Base-by-base conservation (phyloP, 192 early-diverging fungal genomes). In the Coemansia guatemalensis region DNA sequence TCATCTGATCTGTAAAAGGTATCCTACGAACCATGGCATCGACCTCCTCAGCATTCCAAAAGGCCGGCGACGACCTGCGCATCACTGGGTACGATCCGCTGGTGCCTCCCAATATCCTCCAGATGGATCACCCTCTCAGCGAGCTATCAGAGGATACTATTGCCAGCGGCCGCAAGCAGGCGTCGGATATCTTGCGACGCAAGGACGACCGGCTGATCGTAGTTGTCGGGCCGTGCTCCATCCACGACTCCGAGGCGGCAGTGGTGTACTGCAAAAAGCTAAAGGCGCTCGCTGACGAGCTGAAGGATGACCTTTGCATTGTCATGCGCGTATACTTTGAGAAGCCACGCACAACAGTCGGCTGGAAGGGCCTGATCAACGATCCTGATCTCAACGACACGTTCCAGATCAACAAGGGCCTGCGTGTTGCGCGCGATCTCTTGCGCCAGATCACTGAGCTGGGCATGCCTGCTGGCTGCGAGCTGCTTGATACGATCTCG, bases 241-340 rank as follows among this genome's bases (percentile, higher is more conserved):
- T 98, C 73, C 96, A 98, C 82, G 92, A 98, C 70, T 83, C 88
- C 21, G 70, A 87, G 25, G 90, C 92, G 7, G 96, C 96, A 5
- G 64, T 88, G 23, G 94, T 92, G 62, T 97, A 98, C 85, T 89
- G 88, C 82, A 65, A 65, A 74, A 68, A 53, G 48, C 66, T 91
- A 26, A 88, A 87, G 59, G 64, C 60, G 24, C 62, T 84, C 44
- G 86, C 85, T 1, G 90, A 91, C 44, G 78, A 82, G 55, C 78
- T 88, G 60, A 78, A 86, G 56, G 87, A 86, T 51, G 93, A 95
- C 17, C 69, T 98, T 55, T 73, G 90, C 39, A 90, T 98, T 62
- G 84, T 98, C 55, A 98, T 98, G 96, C 86, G 96, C 30, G 87
- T 90, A 62, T 98, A 98, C 88, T 97, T 98, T 89, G 96, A 98